A percentile compares a stretch with the other conserved stretches of the same genome.
These are phyloP conservation scores for Aspergillus sp. DNA, from an alignment of 2,329 filamentous ascomycete genomes.

Conservation along the genomic window DNA sequence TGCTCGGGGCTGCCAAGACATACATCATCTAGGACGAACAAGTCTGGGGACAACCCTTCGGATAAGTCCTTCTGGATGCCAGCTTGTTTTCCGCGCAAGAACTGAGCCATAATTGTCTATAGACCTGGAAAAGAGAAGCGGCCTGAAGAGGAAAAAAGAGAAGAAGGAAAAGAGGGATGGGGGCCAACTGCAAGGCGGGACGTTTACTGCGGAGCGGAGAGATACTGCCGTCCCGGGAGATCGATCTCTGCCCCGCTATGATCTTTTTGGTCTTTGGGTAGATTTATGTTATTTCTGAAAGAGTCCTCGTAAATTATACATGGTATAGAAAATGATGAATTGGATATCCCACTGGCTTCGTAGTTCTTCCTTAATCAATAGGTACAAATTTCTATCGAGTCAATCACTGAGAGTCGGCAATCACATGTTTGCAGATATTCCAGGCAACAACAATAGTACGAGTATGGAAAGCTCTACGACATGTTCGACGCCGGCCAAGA, in stretches of 20 bases:
- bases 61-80: slow-evolving; percentile 90
- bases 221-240: slow-evolving; percentile 6
- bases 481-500: too few species aligned
- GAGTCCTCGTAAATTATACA: too few species aligned
- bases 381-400: too few species aligned
- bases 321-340: too few species aligned
- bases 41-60: slow-evolving; percentile 65
- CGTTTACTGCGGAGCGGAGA: neutral
- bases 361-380: too few species aligned
- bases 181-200: neutral
- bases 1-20: slow-evolving; percentile 25
- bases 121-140: slow-evolving; percentile 18
- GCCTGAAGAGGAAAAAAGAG: slow-evolving; percentile 12
- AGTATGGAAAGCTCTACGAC: too few species aligned
- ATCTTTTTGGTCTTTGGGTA: neutral
- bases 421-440: too few species aligned
- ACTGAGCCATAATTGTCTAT: slow-evolving; percentile 62
- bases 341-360: too few species aligned
- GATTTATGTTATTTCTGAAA: too few species aligned
- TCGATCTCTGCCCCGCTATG: neutral
- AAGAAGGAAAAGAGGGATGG: neutral
- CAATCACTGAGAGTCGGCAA: too few species aligned
- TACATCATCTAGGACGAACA: slow-evolving; percentile 78
- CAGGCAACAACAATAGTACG: too few species aligned
- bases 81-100: slow-evolving; percentile 85